Evolutionary conservation across 345 rosid genomes (phyloP).

Genomic region (Lagerstroemia speciosa): DNA sequence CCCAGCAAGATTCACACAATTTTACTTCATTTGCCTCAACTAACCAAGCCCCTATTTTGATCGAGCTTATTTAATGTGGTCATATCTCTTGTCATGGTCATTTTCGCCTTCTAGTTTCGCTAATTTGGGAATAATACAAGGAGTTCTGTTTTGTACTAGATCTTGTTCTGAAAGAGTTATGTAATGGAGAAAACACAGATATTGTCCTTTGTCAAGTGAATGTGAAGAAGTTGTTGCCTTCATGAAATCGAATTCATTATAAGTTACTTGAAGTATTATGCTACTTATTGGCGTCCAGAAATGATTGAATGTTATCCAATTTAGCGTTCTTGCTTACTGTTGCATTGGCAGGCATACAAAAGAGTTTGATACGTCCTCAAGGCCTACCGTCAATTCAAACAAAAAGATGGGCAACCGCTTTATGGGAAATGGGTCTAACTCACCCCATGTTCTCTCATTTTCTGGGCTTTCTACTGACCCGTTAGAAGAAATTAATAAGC

Average conservation of each 20-base stretch:
- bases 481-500: constrained; percentile 25
- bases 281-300: background rate
- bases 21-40: background rate
- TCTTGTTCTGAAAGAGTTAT: background rate
- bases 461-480: constrained; percentile 22
- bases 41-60: no score
- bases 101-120: background rate
- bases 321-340: background rate
- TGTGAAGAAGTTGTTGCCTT: background rate
- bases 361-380: constrained; percentile 18
- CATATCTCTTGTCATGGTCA: background rate
- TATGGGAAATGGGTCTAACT: constrained; percentile 21
- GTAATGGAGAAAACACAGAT: background rate
- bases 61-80: background rate
- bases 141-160: background rate
- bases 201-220: background rate
- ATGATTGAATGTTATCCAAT: background rate
- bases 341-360: constrained; percentile 25
- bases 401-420: constrained; percentile 26
- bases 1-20: background rate
- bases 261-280: background rate
- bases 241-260: background rate
- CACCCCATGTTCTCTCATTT: constrained; percentile 24
- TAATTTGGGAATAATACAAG: background rate
- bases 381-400: constrained; percentile 18